phyloP scores from a whole-genome alignment of 2,329 filamentous ascomycete genomes.

The Arthrobotrys iridis region DNA sequence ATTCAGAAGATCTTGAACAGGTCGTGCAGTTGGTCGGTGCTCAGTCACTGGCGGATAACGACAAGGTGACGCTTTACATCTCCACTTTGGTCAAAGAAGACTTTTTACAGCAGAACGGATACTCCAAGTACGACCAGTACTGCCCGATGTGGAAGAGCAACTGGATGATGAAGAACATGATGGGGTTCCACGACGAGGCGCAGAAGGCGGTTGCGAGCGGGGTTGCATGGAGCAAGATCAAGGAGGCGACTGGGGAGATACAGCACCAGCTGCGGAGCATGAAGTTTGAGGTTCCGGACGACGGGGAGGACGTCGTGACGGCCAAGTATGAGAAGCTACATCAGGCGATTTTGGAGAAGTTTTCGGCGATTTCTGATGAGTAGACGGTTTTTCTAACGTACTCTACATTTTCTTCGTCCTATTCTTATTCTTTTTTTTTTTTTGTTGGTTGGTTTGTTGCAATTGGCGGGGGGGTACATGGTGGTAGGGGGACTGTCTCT shows the following conservation, averaged over 20 bases:
- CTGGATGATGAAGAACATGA: constrained; percentile 99
- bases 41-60: constrained; percentile 90
- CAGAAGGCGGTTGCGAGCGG: constrained; percentile 95
- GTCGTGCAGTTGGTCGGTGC: constrained; percentile 99
- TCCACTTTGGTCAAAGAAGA: constrained; percentile 95
- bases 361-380: constrained; percentile 94
- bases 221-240: constrained; percentile 89
- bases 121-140: constrained; percentile 99
- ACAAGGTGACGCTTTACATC: constrained; percentile 98
- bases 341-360: constrained; percentile 95
- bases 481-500: neutral
- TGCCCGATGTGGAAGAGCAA: constrained; percentile 99
- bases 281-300: constrained; percentile 90
- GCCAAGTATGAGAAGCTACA: constrained; percentile 87
- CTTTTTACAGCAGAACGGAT: constrained; percentile 98
- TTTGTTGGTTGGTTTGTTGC: constrained; percentile 16
- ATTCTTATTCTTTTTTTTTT: neutral
- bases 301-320: constrained; percentile 78
- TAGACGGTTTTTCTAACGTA: constrained; percentile 67
- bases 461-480: constrained; percentile 18
- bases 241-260: constrained; percentile 87
- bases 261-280: constrained; percentile 86
- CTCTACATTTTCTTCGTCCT: neutral
- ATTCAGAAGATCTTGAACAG: constrained; percentile 96
- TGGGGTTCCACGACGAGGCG: constrained; percentile 96